These are phyloP conservation scores for Ogataea thermomethanolica DNA, from an alignment of 805 yeast species.

Conservation along the genomic window DNA sequence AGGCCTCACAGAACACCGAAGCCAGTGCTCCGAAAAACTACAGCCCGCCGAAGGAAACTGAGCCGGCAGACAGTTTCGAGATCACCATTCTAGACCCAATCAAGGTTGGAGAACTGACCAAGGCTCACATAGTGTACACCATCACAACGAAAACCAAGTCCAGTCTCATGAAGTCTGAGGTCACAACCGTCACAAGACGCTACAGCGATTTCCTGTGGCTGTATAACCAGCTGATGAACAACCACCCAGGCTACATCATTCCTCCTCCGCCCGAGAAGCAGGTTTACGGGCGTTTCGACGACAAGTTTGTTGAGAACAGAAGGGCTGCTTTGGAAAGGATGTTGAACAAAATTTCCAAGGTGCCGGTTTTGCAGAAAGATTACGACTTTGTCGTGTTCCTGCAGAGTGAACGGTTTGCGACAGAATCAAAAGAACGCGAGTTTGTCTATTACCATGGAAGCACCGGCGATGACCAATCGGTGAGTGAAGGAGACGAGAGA, in stretches of 20 bases:
- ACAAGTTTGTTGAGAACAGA: conserved; percentile 83
- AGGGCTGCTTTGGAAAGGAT: conserved; percentile 80
- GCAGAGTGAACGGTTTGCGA: conserved; percentile 64
- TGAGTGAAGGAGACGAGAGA: conserved; percentile 19
- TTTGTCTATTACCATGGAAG: conserved; percentile 34
- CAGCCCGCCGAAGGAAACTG: conserved; percentile 1
- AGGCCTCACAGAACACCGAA: conserved; percentile 2
- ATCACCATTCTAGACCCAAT: conserved; percentile 86
- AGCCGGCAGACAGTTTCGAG: conserved; percentile 40
- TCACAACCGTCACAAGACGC: conserved; percentile 68
- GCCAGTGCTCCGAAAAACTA: not conserved
- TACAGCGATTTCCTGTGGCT: conserved; percentile 94
- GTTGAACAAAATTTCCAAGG: conserved; percentile 68
- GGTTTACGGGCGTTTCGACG: conserved; percentile 85
- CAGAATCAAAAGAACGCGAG: conserved; percentile 70
- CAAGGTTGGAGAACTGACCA: conserved; percentile 86
- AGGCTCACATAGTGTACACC: conserved; percentile 83
- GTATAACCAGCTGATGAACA: conserved; percentile 78
- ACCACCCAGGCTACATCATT: conserved; percentile 84
- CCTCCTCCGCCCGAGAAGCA: conserved; percentile 98
- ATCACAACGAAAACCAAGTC: conserved; percentile 61
- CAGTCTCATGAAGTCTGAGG: conserved; percentile 33
- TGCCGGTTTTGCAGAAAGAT: conserved; percentile 59
- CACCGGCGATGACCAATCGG: conserved; percentile 31
- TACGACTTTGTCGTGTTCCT: conserved; percentile 75